Evolutionary conservation across 148 eudicot genomes (phyloP).

Genomic region (Chenopodium album): DNA sequence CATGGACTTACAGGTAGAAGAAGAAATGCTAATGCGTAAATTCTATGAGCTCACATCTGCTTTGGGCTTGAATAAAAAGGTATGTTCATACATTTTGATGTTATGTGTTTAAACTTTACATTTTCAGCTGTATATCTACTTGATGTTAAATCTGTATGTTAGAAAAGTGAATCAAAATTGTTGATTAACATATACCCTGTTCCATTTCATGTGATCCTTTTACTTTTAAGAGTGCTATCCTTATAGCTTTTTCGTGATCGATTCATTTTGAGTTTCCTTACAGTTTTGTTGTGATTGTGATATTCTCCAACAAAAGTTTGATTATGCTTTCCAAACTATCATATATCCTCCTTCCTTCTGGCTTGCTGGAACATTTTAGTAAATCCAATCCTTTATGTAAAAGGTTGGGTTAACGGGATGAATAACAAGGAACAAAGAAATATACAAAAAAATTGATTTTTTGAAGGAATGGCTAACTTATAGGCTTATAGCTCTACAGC

Average conservation of each 20-base stretch:
- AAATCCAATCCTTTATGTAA: too few relatives aligned
- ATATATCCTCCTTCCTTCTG: too few relatives aligned
- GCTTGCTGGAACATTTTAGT: too few relatives aligned
- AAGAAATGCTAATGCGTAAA: conserved; percentile 76
- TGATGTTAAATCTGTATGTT: not conserved
- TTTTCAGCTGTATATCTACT: not conserved
- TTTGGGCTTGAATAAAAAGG: conserved; percentile 50
- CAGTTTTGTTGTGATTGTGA: too few relatives aligned
- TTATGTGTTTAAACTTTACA: not conserved
- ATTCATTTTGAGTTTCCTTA: too few relatives aligned
- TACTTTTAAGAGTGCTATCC: not conserved
- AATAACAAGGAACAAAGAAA: too few relatives aligned
- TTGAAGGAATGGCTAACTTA: not conserved
- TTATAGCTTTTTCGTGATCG: too few relatives aligned
- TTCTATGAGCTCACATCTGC: conserved; percentile 54
- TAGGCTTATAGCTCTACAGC: not conserved
- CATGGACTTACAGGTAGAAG: conserved; percentile 51
- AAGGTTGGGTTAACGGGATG: too few relatives aligned
- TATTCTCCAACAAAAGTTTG: too few relatives aligned
- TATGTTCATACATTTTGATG: not conserved
- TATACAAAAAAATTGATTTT: not conserved
- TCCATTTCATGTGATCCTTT: not conserved
- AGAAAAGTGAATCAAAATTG: not conserved
- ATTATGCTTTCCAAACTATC: too few relatives aligned
- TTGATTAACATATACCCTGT: not conserved